phyloP scores from a whole-genome alignment of 1,284 basidiomycete genomes.

The Bondarzewia mesenterica region DNA sequence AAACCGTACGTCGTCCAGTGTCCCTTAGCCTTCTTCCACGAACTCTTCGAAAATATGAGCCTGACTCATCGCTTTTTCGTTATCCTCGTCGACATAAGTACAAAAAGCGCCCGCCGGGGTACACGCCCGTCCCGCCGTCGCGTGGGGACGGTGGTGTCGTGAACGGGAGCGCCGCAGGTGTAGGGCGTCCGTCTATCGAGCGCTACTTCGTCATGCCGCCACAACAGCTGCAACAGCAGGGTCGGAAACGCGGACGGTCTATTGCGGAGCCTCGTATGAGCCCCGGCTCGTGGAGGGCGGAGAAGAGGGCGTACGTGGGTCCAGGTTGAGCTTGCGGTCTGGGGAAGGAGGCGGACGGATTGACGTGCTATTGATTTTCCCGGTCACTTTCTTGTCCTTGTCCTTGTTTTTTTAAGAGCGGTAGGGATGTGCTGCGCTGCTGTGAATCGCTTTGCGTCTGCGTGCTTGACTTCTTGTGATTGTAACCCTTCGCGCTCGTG shows the following conservation, averaged over 20 bases:
- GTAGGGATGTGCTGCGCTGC: no score
- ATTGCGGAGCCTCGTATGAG: neutral
- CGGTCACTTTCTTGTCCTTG: no score
- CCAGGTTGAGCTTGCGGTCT: no score
- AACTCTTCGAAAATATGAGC: neutral
- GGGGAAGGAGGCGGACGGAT: no score
- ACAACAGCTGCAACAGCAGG: neutral
- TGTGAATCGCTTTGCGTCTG: no score
- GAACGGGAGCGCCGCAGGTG: neutral
- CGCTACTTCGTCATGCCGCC: slow-evolving; percentile 10
- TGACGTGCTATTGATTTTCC: no score
- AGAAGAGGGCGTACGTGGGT: neutral
- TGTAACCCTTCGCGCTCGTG: no score
- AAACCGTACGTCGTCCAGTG: slow-evolving; percentile 43
- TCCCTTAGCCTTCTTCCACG: no score
- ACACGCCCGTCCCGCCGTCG: neutral
- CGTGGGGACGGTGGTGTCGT: slow-evolving; percentile 1
- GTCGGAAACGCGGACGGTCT: neutral
- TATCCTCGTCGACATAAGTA: slow-evolving; percentile 1
- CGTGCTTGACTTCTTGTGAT: no score
- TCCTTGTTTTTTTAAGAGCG: no score
- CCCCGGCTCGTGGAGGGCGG: neutral
- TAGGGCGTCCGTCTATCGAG: slow-evolving; percentile 6
- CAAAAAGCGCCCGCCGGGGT: slow-evolving; percentile 7
- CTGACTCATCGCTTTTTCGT: neutral